These are phyloP conservation scores for Spathaspora arborariae DNA, from an alignment of 805 yeast species.

Conservation along the genomic window DNA sequence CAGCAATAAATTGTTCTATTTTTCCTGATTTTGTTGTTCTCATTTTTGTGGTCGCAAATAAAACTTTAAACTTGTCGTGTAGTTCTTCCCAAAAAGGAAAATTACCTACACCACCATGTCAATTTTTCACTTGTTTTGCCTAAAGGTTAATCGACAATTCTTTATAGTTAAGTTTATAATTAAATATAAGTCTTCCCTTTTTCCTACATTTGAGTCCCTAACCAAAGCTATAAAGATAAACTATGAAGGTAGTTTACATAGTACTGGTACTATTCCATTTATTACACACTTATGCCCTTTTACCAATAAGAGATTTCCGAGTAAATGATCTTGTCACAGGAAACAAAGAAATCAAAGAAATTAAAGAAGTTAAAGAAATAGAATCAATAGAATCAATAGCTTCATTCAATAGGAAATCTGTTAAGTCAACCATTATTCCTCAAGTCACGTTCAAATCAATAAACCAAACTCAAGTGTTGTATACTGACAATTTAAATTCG, in stretches of 20 bases:
- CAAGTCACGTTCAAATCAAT: slow-evolving; percentile 1
- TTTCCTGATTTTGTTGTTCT: background rate
- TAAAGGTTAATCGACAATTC: too few species aligned
- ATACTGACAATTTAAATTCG: slow-evolving; percentile 18
- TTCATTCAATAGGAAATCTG: background rate
- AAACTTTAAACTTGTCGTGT: background rate
- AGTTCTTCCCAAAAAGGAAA: background rate
- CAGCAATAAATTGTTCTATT: background rate
- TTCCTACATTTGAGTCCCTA: background rate
- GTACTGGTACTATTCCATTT: background rate
- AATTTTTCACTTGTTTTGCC: too few species aligned
- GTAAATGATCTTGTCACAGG: background rate
- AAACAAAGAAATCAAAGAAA: background rate
- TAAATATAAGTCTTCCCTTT: too few species aligned
- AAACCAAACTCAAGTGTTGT: slow-evolving; percentile 13
- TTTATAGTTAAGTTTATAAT: too few species aligned
- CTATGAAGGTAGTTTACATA: background rate
- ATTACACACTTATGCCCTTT: background rate
- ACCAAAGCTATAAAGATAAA: too few species aligned
- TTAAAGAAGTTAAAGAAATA: background rate
- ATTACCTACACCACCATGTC: background rate
- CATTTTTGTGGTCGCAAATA: background rate
- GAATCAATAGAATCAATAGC: too few species aligned
- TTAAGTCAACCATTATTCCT: background rate
- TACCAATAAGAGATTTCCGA: background rate